phyloP scores from a whole-genome alignment of 2,329 filamentous ascomycete species.

The Hypoxylon sp. region DNA sequence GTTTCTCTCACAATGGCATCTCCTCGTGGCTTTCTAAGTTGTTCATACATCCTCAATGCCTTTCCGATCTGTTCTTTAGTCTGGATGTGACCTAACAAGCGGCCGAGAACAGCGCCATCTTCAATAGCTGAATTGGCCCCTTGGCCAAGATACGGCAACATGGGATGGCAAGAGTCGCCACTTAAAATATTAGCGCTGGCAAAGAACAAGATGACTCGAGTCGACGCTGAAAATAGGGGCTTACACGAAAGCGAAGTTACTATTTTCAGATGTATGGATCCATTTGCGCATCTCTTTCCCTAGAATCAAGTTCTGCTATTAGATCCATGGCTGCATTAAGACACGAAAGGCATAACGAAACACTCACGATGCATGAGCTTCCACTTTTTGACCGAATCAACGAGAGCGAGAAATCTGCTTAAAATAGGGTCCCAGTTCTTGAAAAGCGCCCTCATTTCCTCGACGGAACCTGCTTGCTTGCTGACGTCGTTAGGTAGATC shows the following conservation, averaged over 20 bases:
- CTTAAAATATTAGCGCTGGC: conserved; percentile 45
- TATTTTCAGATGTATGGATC: conserved; percentile 60
- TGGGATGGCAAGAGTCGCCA: conserved; percentile 75
- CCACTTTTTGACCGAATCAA: conserved; percentile 77
- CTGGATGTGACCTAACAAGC: conserved; percentile 67
- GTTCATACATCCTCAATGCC: conserved; percentile 62
- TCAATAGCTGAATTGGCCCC: conserved; percentile 78
- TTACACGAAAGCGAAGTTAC: conserved; percentile 65
- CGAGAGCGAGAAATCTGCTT: conserved; percentile 60
- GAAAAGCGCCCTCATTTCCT: conserved; percentile 74
- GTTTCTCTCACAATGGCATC: conserved; percentile 73
- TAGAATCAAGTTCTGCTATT: conserved; percentile 39
- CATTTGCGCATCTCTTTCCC: conserved; percentile 67
- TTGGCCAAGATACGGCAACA: conserved; percentile 75
- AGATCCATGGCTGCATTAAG: neutral
- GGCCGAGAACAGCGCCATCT: conserved; percentile 76
- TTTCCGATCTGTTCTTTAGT: conserved; percentile 62
- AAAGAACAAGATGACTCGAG: conserved; percentile 39
- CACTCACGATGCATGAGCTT: conserved; percentile 70
- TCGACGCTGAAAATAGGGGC: conserved; percentile 53
- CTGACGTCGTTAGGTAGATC: conserved; percentile 69
- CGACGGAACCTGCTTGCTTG: conserved; percentile 66
- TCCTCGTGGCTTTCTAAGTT: conserved; percentile 63
- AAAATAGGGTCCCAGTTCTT: conserved; percentile 75
- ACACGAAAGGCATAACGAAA: conserved; percentile 11